Conservation (phyloP, 441 rosid species). For the Populus tomentosa region DNA sequence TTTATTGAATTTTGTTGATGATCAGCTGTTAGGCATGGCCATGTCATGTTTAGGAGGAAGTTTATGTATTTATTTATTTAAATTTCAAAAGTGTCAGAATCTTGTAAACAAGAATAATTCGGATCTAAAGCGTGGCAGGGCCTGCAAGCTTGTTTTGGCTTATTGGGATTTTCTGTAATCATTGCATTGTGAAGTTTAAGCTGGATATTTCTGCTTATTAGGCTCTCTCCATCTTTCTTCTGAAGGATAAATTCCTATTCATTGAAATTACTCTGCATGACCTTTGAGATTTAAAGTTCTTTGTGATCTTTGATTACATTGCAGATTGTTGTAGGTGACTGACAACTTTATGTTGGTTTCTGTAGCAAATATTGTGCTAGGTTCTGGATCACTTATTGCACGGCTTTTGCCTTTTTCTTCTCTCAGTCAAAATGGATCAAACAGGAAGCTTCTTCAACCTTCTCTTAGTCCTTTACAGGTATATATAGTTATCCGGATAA, state of each 20-base stretch:
- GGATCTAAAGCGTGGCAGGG: neutral
- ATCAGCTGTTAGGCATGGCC: neutral
- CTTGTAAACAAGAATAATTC: neutral
- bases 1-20: slow-evolving; percentile 1
- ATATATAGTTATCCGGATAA: slow-evolving; percentile 10
- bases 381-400: slow-evolving; percentile 72
- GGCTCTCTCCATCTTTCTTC: neutral
- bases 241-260: neutral
- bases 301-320: slow-evolving; percentile 7
- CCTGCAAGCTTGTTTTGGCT: neutral
- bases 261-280: neutral
- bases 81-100: neutral
- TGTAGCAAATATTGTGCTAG: slow-evolving; percentile 69
- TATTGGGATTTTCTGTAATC: neutral
- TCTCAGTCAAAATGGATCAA: slow-evolving; percentile 34
- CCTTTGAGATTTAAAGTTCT: neutral
- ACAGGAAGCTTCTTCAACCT: slow-evolving; percentile 42
- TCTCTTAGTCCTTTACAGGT: slow-evolving; percentile 81
- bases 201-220: neutral
- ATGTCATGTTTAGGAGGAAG: neutral
- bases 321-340: slow-evolving; percentile 6
- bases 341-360: slow-evolving; percentile 22
- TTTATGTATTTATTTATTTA: too few species aligned
- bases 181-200: too few species aligned
- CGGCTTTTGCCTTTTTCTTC: slow-evolving; percentile 47